Evolutionary conservation across 2,329 filamentous ascomycete genomes (phyloP).

Genomic region (Hawksworthiomyces lignivorus): DNA sequence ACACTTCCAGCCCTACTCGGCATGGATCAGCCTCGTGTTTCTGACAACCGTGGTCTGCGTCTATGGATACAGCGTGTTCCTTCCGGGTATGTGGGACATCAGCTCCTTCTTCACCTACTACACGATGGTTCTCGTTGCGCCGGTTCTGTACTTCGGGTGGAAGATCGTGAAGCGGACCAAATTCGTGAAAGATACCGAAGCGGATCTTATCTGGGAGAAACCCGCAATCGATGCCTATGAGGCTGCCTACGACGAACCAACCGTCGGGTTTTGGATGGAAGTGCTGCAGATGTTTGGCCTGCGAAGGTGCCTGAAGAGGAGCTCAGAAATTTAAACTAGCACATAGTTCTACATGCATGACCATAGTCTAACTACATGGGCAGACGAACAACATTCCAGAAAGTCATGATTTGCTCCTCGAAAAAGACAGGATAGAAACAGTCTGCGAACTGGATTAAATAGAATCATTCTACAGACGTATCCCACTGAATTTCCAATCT

Average conservation of each 20-base stretch:
- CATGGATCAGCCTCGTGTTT: constrained; percentile 21
- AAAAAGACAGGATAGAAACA: too few species aligned
- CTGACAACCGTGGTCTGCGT: constrained; percentile 8
- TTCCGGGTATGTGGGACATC: constrained; percentile 31
- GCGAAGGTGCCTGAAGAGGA: too few species aligned
- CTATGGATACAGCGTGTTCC: constrained; percentile 47
- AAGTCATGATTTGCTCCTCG: too few species aligned
- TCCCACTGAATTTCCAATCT: too few species aligned
- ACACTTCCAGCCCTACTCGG: constrained; percentile 28
- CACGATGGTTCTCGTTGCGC: constrained; percentile 46
- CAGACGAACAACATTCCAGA: too few species aligned
- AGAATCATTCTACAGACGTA: too few species aligned
- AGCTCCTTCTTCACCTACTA: constrained; percentile 44
- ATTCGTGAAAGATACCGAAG: constrained; percentile 12
- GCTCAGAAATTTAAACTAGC: too few species aligned
- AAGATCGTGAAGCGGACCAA: constrained; percentile 54
- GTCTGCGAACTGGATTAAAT: too few species aligned
- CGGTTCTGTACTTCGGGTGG: constrained; percentile 49
- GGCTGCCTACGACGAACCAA: not conserved
- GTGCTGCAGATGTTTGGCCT: too few species aligned
- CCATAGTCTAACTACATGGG: too few species aligned
- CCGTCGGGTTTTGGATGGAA: not conserved
- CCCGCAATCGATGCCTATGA: constrained; percentile 31
- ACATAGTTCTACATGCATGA: too few species aligned
- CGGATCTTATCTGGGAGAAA: constrained; percentile 17